phyloP scores from a whole-genome alignment of 305 asterid genomes.

The Fraxinus angustifolia region DNA sequence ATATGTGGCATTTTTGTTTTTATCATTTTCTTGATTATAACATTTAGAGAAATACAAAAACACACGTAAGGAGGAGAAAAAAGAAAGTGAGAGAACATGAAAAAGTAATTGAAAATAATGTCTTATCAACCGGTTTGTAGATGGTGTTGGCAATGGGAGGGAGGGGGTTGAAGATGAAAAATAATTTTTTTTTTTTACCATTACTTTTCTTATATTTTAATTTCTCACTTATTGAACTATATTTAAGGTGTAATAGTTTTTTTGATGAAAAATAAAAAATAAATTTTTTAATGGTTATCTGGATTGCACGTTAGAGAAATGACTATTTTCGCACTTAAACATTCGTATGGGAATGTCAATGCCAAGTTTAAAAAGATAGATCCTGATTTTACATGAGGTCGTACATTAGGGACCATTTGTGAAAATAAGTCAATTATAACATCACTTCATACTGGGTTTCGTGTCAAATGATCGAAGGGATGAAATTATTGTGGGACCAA shows the following conservation, averaged over 20 bases:
- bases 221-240: background rate
- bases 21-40: too few species aligned
- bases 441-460: constrained; percentile 22
- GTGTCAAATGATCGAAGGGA: constrained; percentile 24
- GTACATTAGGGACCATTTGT: background rate
- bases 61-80: background rate
- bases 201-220: background rate
- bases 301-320: background rate
- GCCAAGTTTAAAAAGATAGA: background rate
- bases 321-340: background rate
- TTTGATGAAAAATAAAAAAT: background rate
- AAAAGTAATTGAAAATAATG: background rate
- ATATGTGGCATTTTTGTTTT: background rate
- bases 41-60: background rate
- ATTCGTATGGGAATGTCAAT: background rate
- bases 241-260: background rate
- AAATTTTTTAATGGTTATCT: background rate
- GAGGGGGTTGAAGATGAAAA: background rate
- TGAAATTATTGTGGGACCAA: constrained; percentile 13
- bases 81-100: background rate
- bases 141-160: background rate
- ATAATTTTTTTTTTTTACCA: background rate
- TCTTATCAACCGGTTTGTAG: background rate
- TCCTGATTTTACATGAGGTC: background rate
- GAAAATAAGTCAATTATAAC: background rate